Percentiles rank a stretch among this genome's conserved stretches.
Conservation (phyloP, 352 stramenopile species). For the Globisporangium cylindrosporum region DNA sequence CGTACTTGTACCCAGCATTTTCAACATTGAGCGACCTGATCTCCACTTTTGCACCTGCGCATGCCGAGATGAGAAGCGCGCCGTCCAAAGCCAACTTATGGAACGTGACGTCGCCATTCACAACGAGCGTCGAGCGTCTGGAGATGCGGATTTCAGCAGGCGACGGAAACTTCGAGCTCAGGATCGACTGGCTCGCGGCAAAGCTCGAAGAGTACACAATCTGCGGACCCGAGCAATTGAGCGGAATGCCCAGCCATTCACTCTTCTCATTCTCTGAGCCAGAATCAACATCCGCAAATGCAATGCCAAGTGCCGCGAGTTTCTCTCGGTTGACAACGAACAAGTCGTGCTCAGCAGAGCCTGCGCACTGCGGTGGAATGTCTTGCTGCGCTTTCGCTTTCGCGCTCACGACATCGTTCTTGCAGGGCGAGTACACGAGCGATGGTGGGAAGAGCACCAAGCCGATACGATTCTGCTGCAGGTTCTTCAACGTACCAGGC, state of each 20-base stretch:
- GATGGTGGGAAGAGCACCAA: constrained; percentile 53
- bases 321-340: constrained; percentile 49
- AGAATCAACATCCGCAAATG: not conserved
- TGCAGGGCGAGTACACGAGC: constrained; percentile 74
- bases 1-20: constrained; percentile 54
- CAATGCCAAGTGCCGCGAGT: constrained; percentile 28
- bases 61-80: constrained; percentile 43
- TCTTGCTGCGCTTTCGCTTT: constrained; percentile 46
- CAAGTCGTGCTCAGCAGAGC: constrained; percentile 63
- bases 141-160: constrained; percentile 33
- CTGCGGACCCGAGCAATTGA: constrained; percentile 39
- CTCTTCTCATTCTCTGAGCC: constrained; percentile 14
- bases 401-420: constrained; percentile 62
- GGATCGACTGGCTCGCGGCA: constrained; percentile 25
- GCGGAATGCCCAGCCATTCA: constrained; percentile 52
- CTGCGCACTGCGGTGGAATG: constrained; percentile 60
- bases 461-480: constrained; percentile 26
- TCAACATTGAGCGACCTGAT: constrained; percentile 37
- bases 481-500: not conserved
- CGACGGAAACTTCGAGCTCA: constrained; percentile 31
- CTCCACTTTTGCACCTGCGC: constrained; percentile 39
- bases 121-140: constrained; percentile 49
- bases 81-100: constrained; percentile 42
- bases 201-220: constrained; percentile 46
- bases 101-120: constrained; percentile 51